phyloP scores from a whole-genome alignment of 495 filamentous ascomycete genomes.

The Neurospora tetrasperma region DNA sequence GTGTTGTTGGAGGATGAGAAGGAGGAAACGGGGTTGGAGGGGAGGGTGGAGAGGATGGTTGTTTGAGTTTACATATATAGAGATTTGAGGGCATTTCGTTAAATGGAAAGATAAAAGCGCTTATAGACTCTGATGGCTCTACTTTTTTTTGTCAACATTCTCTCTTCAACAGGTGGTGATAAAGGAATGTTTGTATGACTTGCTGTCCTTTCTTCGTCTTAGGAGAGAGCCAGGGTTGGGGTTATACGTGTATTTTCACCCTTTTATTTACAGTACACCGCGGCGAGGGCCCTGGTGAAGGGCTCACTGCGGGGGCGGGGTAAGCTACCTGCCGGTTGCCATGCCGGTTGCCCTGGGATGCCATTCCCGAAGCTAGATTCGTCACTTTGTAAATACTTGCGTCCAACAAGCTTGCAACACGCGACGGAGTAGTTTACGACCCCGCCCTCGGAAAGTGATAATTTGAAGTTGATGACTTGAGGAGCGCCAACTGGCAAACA shows the following conservation, averaged over 20 bases:
- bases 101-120: background rate
- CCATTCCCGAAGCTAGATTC: background rate
- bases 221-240: no score
- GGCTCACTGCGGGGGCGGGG: background rate
- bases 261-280: no score
- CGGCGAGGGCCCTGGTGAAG: no score
- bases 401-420: conserved; percentile 1
- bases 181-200: background rate
- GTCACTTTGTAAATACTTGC: background rate
- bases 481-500: background rate
- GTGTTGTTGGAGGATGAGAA: background rate
- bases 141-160: background rate
- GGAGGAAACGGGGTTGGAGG: background rate
- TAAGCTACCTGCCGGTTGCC: background rate
- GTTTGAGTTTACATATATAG: background rate
- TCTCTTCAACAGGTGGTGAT: background rate
- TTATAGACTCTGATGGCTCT: background rate
- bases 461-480: background rate
- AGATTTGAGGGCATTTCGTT: background rate
- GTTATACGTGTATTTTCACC: no score
- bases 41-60: background rate
- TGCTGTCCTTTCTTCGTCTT: background rate
- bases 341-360: background rate
- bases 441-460: background rate
- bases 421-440: background rate